Evolutionary conservation across 139 green algal genomes (phyloP).

Genomic region (Coelastrella sp.): DNA sequence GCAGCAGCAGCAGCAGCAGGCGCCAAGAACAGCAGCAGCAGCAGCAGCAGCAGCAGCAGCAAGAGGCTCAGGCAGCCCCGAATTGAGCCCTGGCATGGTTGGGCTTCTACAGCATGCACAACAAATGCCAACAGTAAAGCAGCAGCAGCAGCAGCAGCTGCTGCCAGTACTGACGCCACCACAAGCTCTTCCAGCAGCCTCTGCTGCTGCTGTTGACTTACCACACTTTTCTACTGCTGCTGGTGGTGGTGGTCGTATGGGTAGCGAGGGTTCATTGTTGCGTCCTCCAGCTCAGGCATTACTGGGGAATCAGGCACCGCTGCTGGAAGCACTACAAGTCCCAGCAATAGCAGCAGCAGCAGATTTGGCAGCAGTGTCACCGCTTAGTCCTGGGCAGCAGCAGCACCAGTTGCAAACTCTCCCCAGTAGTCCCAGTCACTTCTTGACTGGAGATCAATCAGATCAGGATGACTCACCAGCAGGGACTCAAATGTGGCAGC

Average conservation of each 20-base stretch:
- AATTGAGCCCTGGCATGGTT: conserved; percentile 14
- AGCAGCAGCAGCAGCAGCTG: too few species aligned
- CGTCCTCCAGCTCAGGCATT: not conserved
- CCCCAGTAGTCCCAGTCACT: conserved; percentile 17
- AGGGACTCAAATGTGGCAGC: not conserved
- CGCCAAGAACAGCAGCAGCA: not conserved
- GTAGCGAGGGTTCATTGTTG: too few species aligned
- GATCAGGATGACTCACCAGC: not conserved
- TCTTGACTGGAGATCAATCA: not conserved
- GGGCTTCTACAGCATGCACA: not conserved
- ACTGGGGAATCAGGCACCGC: not conserved
- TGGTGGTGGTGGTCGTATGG: not conserved
- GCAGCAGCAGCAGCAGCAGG: not conserved
- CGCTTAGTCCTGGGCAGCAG: not conserved
- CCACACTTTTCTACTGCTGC: not conserved
- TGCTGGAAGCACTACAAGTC: not conserved
- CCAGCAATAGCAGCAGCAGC: not conserved
- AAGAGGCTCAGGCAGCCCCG: not conserved
- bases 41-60: conserved; percentile 11
- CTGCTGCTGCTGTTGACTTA: not conserved
- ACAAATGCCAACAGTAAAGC: too few species aligned
- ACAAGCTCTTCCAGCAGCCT: too few species aligned
- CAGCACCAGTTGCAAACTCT: conserved; percentile 31
- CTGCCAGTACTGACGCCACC: not conserved
- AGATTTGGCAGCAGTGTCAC: not conserved